phyloP scores from a whole-genome alignment of 2,329 filamentous ascomycete genomes.

The Fusarium nygamai region DNA sequence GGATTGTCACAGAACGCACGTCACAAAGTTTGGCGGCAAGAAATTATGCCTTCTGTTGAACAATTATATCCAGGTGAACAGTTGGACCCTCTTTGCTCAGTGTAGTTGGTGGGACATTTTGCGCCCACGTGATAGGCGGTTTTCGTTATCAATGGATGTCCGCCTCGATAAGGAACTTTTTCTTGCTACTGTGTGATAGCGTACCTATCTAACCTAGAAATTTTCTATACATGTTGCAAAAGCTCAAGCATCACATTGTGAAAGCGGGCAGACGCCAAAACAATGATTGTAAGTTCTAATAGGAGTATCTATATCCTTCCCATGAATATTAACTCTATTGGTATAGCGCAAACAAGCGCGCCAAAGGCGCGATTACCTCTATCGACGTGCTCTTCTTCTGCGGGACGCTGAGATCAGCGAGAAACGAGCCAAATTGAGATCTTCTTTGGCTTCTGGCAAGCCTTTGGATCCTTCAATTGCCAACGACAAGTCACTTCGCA shows the following conservation, averaged over 20 bases:
- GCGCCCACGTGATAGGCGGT: slow-evolving; percentile 54
- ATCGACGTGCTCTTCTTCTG: slow-evolving; percentile 86
- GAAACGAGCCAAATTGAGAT: slow-evolving; percentile 87
- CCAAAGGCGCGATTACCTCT: slow-evolving; percentile 71
- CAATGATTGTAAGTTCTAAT: slow-evolving; percentile 49
- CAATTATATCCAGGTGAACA: slow-evolving; percentile 43
- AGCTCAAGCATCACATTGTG: slow-evolving; percentile 6
- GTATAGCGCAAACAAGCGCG: slow-evolving; percentile 54
- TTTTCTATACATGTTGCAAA: slow-evolving; percentile 24
- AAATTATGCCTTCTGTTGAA: slow-evolving; percentile 42
- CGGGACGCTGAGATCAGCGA: slow-evolving; percentile 93
- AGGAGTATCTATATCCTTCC: neutral
- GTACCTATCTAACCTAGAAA: slow-evolving; percentile 15
- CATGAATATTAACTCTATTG: slow-evolving; percentile 31
- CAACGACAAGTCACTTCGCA: slow-evolving; percentile 83
- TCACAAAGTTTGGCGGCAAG: slow-evolving; percentile 23
- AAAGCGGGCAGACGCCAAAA: neutral
- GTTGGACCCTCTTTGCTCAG: slow-evolving; percentile 38
- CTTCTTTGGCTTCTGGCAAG: slow-evolving; percentile 88
- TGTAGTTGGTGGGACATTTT: slow-evolving; percentile 53
- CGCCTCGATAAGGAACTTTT: slow-evolving; percentile 48
- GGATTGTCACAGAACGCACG: slow-evolving; percentile 11
- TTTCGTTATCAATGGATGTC: slow-evolving; percentile 39
- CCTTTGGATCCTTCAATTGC: slow-evolving; percentile 83
- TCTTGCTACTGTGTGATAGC: slow-evolving; percentile 9